These are phyloP conservation scores for Erythrobasidium yunnanense DNA, from an alignment of 768 basidiomycete genomes.

Conservation along the genomic window DNA sequence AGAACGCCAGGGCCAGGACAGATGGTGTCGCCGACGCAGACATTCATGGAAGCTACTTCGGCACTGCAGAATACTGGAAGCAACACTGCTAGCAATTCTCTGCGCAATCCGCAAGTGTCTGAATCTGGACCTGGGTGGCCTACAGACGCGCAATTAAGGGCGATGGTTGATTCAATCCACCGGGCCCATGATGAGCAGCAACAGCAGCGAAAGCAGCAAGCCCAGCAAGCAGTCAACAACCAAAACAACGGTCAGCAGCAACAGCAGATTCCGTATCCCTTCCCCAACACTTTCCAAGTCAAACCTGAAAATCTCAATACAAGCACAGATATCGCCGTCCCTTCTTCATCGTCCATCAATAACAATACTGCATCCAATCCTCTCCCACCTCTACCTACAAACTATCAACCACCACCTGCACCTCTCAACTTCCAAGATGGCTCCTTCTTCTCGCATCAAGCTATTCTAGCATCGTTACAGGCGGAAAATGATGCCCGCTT, in stretches of 20 bases:
- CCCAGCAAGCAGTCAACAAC: background rate
- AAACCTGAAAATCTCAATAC: too few relatives aligned
- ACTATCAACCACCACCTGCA: conserved; percentile 10
- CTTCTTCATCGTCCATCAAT: background rate
- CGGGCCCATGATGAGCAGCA: conserved; percentile 2
- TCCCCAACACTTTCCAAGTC: too few relatives aligned
- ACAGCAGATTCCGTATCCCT: background rate
- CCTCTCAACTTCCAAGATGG: conserved; percentile 16
- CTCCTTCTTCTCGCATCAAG: conserved; percentile 22
- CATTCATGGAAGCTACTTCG: too few relatives aligned
- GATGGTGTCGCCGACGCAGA: conserved; percentile 1
- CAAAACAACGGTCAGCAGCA: background rate
- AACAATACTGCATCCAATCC: background rate
- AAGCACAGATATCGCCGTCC: background rate
- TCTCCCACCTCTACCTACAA: conserved; percentile 16
- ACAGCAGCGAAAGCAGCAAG: background rate
- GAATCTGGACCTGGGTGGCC: background rate
- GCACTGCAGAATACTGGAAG: too few relatives aligned
- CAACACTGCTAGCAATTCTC: too few relatives aligned
- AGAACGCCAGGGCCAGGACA: conserved; percentile 10
- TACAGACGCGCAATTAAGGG: conserved; percentile 5
- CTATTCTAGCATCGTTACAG: conserved; percentile 3
- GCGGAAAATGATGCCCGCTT: too few relatives aligned
- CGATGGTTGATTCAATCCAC: background rate
- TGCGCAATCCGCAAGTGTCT: too few relatives aligned